Percentiles rank a stretch among this genome's conserved stretches.
Conservation (phyloP, 2,329 filamentous ascomycete genomes). For the Xylariaceae sp. region DNA sequence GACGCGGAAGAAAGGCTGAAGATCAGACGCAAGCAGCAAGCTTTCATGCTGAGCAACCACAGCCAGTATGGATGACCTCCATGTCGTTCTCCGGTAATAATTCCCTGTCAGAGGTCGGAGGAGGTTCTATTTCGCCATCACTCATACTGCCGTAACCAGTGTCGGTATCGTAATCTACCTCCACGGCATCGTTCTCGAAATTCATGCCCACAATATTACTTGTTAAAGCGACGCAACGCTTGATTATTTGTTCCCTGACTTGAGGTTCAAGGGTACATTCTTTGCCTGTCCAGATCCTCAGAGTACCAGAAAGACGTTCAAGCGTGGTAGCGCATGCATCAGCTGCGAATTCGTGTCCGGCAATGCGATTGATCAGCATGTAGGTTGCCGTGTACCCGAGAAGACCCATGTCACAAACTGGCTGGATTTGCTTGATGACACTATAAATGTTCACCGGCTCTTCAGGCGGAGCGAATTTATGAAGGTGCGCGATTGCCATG, state of each 20-base stretch:
- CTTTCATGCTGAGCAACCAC: too few species aligned
- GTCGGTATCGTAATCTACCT: too few species aligned
- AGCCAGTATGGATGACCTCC: too few species aligned
- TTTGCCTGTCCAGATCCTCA: constrained; percentile 58
- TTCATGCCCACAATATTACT: constrained; percentile 58
- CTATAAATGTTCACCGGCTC: constrained; percentile 47
- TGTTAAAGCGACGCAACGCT: constrained; percentile 52
- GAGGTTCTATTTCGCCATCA: constrained; percentile 17
- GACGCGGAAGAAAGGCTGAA: too few species aligned
- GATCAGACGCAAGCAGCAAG: too few species aligned
- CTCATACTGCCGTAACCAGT: constrained; percentile 52
- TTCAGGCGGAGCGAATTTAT: constrained; percentile 38
- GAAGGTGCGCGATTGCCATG: constrained; percentile 57
- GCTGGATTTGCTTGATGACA: constrained; percentile 43
- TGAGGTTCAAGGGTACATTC: constrained; percentile 48
- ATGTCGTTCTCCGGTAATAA: too few species aligned
- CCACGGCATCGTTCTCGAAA: too few species aligned
- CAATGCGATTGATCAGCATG: constrained; percentile 53
- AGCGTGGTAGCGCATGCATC: constrained; percentile 46
- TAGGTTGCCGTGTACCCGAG: constrained; percentile 58
- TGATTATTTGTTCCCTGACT: constrained; percentile 51
- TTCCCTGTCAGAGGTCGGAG: too few species aligned
- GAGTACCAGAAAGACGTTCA: constrained; percentile 53
- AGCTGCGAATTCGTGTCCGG: constrained; percentile 43
- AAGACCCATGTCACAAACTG: constrained; percentile 45